Conservation (phyloP, 306 rosid genomes). For the Sesbania bispinosa region DNA sequence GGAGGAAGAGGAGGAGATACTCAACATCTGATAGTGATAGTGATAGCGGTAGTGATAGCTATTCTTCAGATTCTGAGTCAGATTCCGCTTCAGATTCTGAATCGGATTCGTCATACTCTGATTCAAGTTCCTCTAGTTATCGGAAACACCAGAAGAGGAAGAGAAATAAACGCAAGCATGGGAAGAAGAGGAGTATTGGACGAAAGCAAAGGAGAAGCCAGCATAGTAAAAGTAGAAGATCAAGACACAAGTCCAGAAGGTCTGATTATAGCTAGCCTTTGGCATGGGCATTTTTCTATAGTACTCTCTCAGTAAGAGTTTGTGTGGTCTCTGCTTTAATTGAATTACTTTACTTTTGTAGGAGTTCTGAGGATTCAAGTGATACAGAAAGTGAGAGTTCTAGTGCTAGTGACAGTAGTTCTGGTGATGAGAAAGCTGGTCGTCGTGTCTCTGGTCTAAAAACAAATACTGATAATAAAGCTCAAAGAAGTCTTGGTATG, state of each 20-base stretch:
- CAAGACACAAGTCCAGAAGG: slow-evolving; percentile 62
- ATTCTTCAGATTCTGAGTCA: slow-evolving; percentile 53
- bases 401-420: slow-evolving; percentile 52
- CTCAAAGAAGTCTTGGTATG: slow-evolving; percentile 42
- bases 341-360: slow-evolving; percentile 31
- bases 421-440: slow-evolving; percentile 48
- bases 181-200: slow-evolving; percentile 61
- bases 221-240: slow-evolving; percentile 49
- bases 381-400: slow-evolving; percentile 59
- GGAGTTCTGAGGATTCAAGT: slow-evolving; percentile 68
- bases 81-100: slow-evolving; percentile 47
- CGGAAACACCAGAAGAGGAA: slow-evolving; percentile 65
- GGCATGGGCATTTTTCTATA: neutral
- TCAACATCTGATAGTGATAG: slow-evolving; percentile 71
- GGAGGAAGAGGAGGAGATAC: slow-evolving; percentile 66
- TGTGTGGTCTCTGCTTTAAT: slow-evolving; percentile 23
- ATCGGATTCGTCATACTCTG: slow-evolving; percentile 64
- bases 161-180: slow-evolving; percentile 48
- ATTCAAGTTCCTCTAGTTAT: slow-evolving; percentile 69
- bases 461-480: slow-evolving; percentile 41
- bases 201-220: slow-evolving; percentile 56
- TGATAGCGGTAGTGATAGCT: slow-evolving; percentile 49
- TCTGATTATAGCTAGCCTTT: slow-evolving; percentile 32
- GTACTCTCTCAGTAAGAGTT: slow-evolving; percentile 11
- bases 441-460: slow-evolving; percentile 38